Base-by-base conservation (phyloP, 768 basidiomycete genomes). In the Boletus rex-veris region DNA sequence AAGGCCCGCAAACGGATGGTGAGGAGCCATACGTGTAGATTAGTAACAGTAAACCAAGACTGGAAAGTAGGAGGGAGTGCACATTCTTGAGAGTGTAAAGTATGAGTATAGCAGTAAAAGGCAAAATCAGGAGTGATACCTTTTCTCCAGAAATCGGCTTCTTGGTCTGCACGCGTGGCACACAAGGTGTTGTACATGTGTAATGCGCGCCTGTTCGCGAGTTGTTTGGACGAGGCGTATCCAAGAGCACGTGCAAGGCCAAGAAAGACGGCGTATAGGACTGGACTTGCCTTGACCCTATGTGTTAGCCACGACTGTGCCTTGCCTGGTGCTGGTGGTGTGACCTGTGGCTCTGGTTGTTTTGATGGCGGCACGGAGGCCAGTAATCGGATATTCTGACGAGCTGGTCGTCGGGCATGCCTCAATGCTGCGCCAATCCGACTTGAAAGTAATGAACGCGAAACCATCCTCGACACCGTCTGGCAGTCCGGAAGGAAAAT, bases 31-130 rank as follows among this genome's bases (percentile, higher is more conserved):
- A 98, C 76, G 71, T 98, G 93, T 28, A 98, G 77, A 59, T 95
- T 93, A 28, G 92, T 92, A 47, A 97, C 74, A 5, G 90, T 91
- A 73, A 98, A 98, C 90, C 94, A 98, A 15, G 96, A 91, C 64
- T 98, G 95, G 71, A 96, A 97, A 0, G 96, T 97, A 12, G 87
- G 88, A 10, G 95, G 93, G 7, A 98, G 78, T 54, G 77, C 78
- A 64, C 90, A 96, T 55, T 83, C 95, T 97, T 39, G 0, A 19
- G 5, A 18, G 2, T 28, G 48, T 40, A 15, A 48, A 54, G 33
- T 3, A 16, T 56, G 30, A 48, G 46, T 42, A 26, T 14, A n/a
- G 14, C 21, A 14, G 9, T 8, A 14, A 33, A 14, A 12, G 4
- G 18, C 2, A 21, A 28, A 55, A 43, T 5, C 4, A 18, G 45